Percentiles rank a stretch among this genome's conserved stretches.
Conservation (phyloP, 2,329 filamentous ascomycete genomes). For the Alternaria burnsii region DNA sequence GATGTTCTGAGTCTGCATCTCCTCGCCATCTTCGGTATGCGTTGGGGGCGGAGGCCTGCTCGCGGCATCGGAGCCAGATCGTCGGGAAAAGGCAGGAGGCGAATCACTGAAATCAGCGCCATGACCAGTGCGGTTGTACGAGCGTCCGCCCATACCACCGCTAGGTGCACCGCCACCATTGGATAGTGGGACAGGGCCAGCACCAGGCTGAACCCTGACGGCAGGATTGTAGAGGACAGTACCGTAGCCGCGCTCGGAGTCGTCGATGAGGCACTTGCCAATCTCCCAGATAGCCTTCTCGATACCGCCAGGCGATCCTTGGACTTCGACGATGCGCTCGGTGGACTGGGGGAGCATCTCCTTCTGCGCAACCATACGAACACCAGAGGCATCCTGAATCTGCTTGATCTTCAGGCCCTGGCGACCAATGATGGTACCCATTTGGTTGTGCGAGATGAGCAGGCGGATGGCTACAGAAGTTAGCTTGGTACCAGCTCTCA, state of each 20-base stretch:
- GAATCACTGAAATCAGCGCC: conserved; percentile 96
- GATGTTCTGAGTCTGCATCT: conserved; percentile 98
- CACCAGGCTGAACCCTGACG: conserved; percentile 78
- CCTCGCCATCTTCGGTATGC: conserved; percentile 94
- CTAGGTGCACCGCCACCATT: conserved; percentile 63
- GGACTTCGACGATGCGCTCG: conserved; percentile 95
- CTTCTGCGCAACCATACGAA: conserved; percentile 99
- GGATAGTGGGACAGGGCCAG: conserved; percentile 60
- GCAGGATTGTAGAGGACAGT: conserved; percentile 98
- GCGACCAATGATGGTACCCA: conserved; percentile 98
- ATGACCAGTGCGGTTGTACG: conserved; percentile 93
- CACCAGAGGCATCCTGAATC: conserved; percentile 95
- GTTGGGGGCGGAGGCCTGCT: conserved; percentile 79
- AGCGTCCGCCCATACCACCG: conserved; percentile 62
- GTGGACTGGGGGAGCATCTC: conserved; percentile 99
- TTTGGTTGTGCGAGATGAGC: conserved; percentile 99
- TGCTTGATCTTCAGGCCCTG: conserved; percentile 99
- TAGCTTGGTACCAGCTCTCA: conserved; percentile 20
- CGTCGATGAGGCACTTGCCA: conserved; percentile 96
- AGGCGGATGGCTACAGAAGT: conserved; percentile 82
- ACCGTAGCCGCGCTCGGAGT: conserved; percentile 95
- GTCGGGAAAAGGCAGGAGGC: conserved; percentile 72
- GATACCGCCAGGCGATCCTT: conserved; percentile 92
- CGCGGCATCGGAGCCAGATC: conserved; percentile 83
- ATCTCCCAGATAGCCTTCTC: conserved; percentile 98